These are phyloP conservation scores for Diddensiella caesifluorescens DNA, from an alignment of 805 yeast species.

Conservation along the genomic window DNA sequence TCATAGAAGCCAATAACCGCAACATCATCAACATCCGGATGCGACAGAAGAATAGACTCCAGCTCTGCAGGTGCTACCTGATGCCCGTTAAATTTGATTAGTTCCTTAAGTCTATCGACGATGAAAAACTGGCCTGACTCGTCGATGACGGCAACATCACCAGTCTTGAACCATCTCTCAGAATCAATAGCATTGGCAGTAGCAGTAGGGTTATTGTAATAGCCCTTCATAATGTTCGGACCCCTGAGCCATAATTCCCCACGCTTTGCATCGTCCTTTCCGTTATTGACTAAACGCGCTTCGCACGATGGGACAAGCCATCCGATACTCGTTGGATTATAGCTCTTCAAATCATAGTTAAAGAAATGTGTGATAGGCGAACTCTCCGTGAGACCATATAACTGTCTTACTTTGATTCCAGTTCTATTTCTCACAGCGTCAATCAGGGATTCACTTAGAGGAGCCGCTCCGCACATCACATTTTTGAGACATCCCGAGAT, in stretches of 20 bases:
- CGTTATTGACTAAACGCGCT: conserved; percentile 40
- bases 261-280: conserved; percentile 42
- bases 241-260: conserved; percentile 52
- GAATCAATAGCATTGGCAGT: conserved; percentile 39
- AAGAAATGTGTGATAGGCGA: conserved; percentile 17
- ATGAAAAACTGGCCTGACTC: conserved; percentile 43
- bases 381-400: conserved; percentile 19
- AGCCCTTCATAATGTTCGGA: conserved; percentile 45
- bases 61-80: conserved; percentile 93
- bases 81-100: conserved; percentile 55
- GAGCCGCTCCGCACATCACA: conserved; percentile 45
- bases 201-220: conserved; percentile 44
- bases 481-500: conserved; percentile 38
- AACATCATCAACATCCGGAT: conserved; percentile 70
- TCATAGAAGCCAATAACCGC: conserved; percentile 77
- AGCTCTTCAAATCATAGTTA: conserved; percentile 25
- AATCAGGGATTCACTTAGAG: conserved; percentile 30
- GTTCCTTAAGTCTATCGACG: conserved; percentile 33
- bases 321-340: conserved; percentile 44
- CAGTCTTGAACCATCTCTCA: conserved; percentile 46
- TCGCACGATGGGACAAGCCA: conserved; percentile 41
- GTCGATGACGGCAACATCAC: conserved; percentile 48
- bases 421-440: conserved; percentile 18
- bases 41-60: conserved; percentile 74
- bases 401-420: conserved; percentile 27